These are phyloP conservation scores for Albifimbria verrucaria DNA, from an alignment of 2,329 filamentous ascomycete genomes.

Conservation along the genomic window DNA sequence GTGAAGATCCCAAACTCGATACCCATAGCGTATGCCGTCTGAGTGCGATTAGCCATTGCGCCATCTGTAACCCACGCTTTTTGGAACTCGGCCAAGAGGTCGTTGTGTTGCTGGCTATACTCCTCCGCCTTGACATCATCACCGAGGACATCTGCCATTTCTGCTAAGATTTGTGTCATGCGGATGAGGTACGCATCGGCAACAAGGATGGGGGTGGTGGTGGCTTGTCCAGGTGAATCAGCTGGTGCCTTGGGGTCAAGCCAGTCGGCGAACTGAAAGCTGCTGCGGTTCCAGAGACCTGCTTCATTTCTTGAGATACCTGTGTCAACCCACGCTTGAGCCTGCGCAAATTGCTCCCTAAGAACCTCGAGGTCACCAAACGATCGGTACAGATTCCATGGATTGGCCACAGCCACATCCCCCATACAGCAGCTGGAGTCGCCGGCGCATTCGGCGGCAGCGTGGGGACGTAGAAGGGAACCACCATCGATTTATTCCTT, in stretches of 20 bases:
- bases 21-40: conserved; percentile 36
- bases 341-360: not conserved
- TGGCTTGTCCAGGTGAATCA: conserved; percentile 30
- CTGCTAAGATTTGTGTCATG: conserved; percentile 32
- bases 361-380: not conserved
- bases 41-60: conserved; percentile 30
- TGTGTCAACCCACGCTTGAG: not conserved
- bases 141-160: conserved; percentile 30
- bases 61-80: conserved; percentile 27
- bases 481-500: not conserved
- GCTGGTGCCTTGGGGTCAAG: conserved; percentile 7
- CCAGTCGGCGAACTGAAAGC: conserved; percentile 24
- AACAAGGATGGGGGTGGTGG: conserved; percentile 34
- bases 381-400: not conserved
- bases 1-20: conserved; percentile 34
- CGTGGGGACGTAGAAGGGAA: not conserved
- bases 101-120: conserved; percentile 15
- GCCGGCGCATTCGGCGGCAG: not conserved
- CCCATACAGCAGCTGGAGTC: not conserved
- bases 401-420: not conserved
- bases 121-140: conserved; percentile 17
- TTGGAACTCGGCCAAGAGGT: conserved; percentile 24
- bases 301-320: not conserved
- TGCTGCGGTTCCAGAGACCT: not conserved
- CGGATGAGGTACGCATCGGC: conserved; percentile 43